phyloP scores from a whole-genome alignment of 495 filamentous ascomycete species.

The Penicillium silybi region DNA sequence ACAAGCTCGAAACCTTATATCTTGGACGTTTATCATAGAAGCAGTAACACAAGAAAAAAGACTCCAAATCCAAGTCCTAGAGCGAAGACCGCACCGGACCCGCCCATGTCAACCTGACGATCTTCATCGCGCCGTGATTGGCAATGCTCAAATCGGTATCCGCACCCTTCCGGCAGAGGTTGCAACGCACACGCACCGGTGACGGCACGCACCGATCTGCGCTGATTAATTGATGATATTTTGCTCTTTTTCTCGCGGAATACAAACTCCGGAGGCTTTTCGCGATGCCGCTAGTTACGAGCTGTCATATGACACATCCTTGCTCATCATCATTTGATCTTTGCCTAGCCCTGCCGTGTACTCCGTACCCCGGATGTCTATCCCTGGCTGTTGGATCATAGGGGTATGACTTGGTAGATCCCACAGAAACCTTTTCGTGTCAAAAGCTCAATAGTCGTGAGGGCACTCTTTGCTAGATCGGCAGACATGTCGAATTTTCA shows the following conservation, averaged over 20 bases:
- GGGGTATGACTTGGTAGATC: neutral
- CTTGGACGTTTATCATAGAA: neutral
- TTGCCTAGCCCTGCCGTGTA: neutral
- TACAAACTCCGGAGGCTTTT: slow-evolving; percentile 3
- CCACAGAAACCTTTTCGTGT: neutral
- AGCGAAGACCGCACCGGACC: neutral
- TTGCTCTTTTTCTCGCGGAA: neutral
- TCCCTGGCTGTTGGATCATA: slow-evolving; percentile 2
- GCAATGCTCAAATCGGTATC: slow-evolving; percentile 16
- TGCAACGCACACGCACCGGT: slow-evolving; percentile 14
- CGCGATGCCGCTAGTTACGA: neutral
- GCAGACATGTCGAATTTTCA: too few species aligned
- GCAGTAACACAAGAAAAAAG: neutral
- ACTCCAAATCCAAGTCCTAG: too few species aligned
- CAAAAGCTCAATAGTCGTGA: too few species aligned
- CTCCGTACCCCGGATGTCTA: neutral
- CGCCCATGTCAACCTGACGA: slow-evolving; percentile 17
- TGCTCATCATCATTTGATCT: neutral
- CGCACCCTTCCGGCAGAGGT: slow-evolving; percentile 26
- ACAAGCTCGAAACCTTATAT: neutral
- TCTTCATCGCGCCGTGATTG: slow-evolving; percentile 10
- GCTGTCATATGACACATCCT: slow-evolving; percentile 12
- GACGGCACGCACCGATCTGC: slow-evolving; percentile 7
- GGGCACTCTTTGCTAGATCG: too few species aligned
- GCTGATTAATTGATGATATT: neutral